These are phyloP conservation scores for Albizia julibrissin DNA, from an alignment of 306 rosid species.

Conservation along the genomic window DNA sequence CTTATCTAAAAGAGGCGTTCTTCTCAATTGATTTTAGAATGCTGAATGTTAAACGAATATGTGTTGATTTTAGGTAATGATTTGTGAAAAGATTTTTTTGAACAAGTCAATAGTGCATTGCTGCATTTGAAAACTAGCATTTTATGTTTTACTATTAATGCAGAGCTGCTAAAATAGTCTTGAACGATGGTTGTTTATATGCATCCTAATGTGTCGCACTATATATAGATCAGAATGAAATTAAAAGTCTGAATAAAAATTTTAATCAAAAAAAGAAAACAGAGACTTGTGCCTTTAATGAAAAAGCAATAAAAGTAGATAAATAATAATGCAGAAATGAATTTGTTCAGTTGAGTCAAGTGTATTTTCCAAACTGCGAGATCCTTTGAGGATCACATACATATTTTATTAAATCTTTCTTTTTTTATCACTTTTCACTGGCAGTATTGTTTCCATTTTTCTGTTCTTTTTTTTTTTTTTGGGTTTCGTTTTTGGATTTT, in stretches of 20 bases:
- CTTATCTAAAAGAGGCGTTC: neutral
- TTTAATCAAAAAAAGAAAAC: no score
- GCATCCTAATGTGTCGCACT: neutral
- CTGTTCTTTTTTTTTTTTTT: no score
- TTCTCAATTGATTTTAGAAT: neutral
- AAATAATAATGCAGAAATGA: neutral
- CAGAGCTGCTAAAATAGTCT: neutral
- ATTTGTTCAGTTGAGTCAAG: neutral
- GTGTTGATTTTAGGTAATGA: neutral
- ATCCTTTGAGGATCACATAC: neutral
- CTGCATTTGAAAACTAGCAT: neutral
- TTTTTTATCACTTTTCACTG: neutral
- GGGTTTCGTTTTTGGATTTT: neutral
- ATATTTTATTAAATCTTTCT: neutral
- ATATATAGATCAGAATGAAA: neutral
- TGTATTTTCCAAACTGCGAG: neutral
- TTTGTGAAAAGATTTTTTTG: neutral
- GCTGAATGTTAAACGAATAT: neutral
- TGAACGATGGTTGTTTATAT: neutral
- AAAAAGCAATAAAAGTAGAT: neutral
- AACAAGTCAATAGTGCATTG: neutral
- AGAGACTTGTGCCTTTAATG: neutral
- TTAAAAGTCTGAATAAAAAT: neutral
- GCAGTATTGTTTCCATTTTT: neutral
- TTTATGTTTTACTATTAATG: neutral